These are phyloP conservation scores for Madurella mycetomatis DNA, from an alignment of 2,329 filamentous ascomycete species.

Conservation along the genomic window DNA sequence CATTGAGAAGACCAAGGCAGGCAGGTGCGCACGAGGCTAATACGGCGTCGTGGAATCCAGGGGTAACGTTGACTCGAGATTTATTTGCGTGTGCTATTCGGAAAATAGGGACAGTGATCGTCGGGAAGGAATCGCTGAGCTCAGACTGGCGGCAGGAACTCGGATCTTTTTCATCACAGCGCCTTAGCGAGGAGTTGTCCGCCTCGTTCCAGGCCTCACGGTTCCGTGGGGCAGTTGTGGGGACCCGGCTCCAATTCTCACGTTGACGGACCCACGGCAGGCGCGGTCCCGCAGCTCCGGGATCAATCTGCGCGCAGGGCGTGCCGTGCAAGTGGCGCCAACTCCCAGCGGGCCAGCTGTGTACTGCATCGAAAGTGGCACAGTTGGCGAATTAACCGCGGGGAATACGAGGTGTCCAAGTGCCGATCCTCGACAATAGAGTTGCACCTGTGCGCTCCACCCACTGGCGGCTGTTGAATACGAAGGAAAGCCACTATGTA, in stretches of 20 bases:
- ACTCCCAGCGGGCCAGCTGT: not conserved
- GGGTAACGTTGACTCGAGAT: no score
- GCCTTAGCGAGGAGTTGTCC: no score
- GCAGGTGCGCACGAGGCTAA: no score
- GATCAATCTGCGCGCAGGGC: not conserved
- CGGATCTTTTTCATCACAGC: no score
- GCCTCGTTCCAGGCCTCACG: no score
- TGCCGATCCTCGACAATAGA: conserved; percentile 4
- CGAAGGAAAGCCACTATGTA: conserved; percentile 1
- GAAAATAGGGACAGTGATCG: no score
- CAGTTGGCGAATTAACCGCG: conserved; percentile 2
- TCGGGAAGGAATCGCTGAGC: no score
- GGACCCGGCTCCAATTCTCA: not conserved
- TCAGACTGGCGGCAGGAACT: no score
- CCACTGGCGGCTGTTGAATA: not conserved
- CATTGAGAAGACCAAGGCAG: no score
- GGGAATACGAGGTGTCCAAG: conserved; percentile 9
- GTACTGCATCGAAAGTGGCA: conserved; percentile 3
- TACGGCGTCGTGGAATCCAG: no score
- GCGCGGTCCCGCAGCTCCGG: not conserved
- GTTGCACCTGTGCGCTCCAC: not conserved
- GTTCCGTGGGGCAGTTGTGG: no score
- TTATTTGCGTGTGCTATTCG: no score
- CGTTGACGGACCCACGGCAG: not conserved
- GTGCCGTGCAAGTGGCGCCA: not conserved